Conservation (phyloP, 108 stramenopile species). For the Nitzschia sp. region DNA sequence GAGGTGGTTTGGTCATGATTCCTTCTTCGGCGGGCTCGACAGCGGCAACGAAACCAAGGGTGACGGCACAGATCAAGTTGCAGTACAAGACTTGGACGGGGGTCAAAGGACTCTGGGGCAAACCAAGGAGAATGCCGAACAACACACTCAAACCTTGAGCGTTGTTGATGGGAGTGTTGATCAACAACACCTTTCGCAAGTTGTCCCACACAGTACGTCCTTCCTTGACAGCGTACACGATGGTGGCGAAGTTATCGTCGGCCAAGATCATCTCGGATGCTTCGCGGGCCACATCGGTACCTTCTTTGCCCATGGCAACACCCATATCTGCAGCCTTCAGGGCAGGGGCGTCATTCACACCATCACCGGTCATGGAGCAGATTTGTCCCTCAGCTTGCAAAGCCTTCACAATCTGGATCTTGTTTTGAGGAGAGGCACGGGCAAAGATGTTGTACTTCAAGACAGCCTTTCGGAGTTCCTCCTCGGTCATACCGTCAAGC, state of each 20-base stretch:
- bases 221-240: constrained; percentile 73
- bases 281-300: constrained; percentile 95
- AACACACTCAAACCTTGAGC: constrained; percentile 78
- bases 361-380: constrained; percentile 96
- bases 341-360: constrained; percentile 98
- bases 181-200: constrained; percentile 73
- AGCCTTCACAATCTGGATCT: constrained; percentile 86
- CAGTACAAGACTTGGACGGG: constrained; percentile 80
- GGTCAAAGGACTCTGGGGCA: constrained; percentile 60
- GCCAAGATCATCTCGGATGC: constrained; percentile 97
- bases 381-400: constrained; percentile 85
- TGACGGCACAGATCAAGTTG: constrained; percentile 86
- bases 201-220: constrained; percentile 87
- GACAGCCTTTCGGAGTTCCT: constrained; percentile 57
- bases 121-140: constrained; percentile 61
- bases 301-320: constrained; percentile 98
- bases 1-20: constrained; percentile 74
- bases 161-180: constrained; percentile 89
- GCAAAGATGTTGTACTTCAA: constrained; percentile 84
- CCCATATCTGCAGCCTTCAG: constrained; percentile 97
- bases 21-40: constrained; percentile 86
- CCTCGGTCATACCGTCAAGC: constrained; percentile 69
- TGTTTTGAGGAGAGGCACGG: constrained; percentile 82
- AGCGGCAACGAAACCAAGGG: constrained; percentile 81
- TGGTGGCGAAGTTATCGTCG: constrained; percentile 97